Evolutionary conservation across 495 filamentous ascomycete genomes (phyloP).

Genomic region (Penicillium soppii): DNA sequence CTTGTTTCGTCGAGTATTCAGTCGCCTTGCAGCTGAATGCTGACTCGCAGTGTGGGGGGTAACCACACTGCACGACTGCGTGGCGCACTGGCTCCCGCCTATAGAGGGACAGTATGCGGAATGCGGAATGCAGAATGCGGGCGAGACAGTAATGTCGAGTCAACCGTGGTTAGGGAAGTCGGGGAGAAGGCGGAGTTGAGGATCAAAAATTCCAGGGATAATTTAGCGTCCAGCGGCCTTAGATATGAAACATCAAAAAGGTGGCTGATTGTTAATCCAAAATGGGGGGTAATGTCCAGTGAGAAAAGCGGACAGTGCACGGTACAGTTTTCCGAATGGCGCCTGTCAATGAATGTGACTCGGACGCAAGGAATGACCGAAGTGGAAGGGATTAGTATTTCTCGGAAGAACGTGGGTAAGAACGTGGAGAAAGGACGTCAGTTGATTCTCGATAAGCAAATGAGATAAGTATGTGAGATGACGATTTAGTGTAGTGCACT

Average conservation of each 20-base stretch:
- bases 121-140: slow-evolving; percentile 7
- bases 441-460: too few relatives aligned
- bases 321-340: slow-evolving; percentile 1
- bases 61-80: slow-evolving; percentile 7
- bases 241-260: background rate
- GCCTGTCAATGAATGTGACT: background rate
- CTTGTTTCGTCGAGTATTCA: background rate
- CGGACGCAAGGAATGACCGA: background rate
- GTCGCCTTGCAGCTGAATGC: slow-evolving; percentile 6
- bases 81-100: slow-evolving; percentile 13
- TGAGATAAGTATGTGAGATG: too few relatives aligned
- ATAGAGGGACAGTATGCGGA: background rate
- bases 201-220: background rate
- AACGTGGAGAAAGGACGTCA: slow-evolving; percentile 2
- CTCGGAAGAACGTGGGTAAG: slow-evolving; percentile 1
- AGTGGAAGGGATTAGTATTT: background rate
- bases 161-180: slow-evolving; percentile 12
- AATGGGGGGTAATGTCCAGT: background rate
- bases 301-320: background rate
- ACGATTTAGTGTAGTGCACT: too few relatives aligned
- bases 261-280: background rate
- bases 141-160: slow-evolving; percentile 16
- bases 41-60: slow-evolving; percentile 5
- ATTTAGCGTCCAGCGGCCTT: too few relatives aligned
- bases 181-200: slow-evolving; percentile 7